Percentiles rank a stretch among this genome's conserved stretches.
These are phyloP conservation scores for Phialophora macrospora DNA, from an alignment of 2,329 filamentous ascomycete genomes.

Conservation along the genomic window DNA sequence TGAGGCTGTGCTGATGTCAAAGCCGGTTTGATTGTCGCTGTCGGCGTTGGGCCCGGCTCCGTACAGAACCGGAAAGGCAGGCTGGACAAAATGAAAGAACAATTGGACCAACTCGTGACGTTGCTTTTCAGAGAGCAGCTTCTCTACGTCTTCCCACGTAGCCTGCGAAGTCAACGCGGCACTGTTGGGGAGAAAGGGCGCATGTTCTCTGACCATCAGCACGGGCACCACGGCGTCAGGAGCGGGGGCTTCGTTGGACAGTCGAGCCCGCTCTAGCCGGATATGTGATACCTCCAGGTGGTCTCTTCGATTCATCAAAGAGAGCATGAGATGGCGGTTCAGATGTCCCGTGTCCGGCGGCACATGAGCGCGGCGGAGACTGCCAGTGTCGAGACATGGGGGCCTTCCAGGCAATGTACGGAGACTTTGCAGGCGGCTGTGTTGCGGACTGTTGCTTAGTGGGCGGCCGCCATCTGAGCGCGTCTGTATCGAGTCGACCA, in stretches of 20 bases:
- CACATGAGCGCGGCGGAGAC: slow-evolving; percentile 17
- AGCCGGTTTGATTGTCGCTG: slow-evolving; percentile 64
- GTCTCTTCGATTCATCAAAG: slow-evolving; percentile 2
- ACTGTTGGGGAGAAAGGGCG: slow-evolving; percentile 4
- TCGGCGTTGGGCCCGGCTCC: slow-evolving; percentile 74
- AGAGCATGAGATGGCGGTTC: slow-evolving; percentile 14
- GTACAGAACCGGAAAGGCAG: slow-evolving; percentile 81
- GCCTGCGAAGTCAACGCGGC: not conserved
- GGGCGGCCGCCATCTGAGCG: slow-evolving; percentile 9
- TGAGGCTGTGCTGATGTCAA: slow-evolving; percentile 48
- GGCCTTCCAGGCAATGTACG: not conserved
- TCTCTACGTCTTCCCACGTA: slow-evolving; percentile 14
- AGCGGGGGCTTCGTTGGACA: not conserved
- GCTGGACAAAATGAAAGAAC: slow-evolving; percentile 80
- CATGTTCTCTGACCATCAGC: slow-evolving; percentile 16
- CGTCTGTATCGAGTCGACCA: slow-evolving; percentile 2
- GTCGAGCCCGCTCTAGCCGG: slow-evolving; percentile 5
- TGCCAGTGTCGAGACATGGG: not conserved
- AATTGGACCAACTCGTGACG: slow-evolving; percentile 46
- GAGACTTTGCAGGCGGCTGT: slow-evolving; percentile 7
- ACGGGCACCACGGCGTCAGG: slow-evolving; percentile 1
- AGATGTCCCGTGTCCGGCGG: slow-evolving; percentile 24
- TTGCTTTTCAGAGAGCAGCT: slow-evolving; percentile 21
- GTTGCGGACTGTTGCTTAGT: slow-evolving; percentile 13
- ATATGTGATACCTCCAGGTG: slow-evolving; percentile 15